Conservation (phyloP, 2,329 filamentous ascomycete genomes). For the Cordyceps javanica region DNA sequence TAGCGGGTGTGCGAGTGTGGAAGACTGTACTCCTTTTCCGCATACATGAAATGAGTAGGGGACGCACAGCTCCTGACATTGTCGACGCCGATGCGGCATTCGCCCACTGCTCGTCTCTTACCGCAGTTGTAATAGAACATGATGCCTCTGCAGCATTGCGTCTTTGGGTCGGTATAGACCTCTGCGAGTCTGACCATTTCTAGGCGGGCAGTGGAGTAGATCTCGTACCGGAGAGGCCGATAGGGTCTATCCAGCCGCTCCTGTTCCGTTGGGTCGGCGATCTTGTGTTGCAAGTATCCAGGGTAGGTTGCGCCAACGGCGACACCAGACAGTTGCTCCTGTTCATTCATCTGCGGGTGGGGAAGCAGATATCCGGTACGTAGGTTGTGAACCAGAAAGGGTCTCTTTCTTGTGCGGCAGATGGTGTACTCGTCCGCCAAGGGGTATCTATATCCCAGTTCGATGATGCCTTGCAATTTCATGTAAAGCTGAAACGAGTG, state of each 20-base stretch:
- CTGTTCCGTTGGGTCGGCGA: not conserved
- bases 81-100: constrained; percentile 7
- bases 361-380: not conserved
- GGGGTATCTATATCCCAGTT: constrained; percentile 2
- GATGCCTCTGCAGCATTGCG: not conserved
- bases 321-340: not conserved
- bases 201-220: not conserved
- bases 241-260: not conserved
- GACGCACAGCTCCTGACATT: not conserved
- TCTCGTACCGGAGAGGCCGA: not conserved
- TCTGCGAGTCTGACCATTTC: not conserved
- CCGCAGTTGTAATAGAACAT: constrained; percentile 3
- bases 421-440: not conserved
- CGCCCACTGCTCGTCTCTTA: not conserved
- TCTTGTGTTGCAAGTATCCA: not conserved
- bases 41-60: not conserved
- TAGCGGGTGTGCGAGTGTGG: constrained; percentile 1
- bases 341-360: not conserved
- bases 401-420: not conserved
- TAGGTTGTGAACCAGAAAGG: not conserved
- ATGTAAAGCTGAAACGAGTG: not conserved
- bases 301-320: not conserved
- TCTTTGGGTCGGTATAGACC: not conserved
- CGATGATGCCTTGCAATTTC: constrained; percentile 2
- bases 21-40: not conserved